These are phyloP conservation scores for Trichoderma erinaceum DNA, from an alignment of 495 filamentous ascomycete species.

Conservation along the genomic window DNA sequence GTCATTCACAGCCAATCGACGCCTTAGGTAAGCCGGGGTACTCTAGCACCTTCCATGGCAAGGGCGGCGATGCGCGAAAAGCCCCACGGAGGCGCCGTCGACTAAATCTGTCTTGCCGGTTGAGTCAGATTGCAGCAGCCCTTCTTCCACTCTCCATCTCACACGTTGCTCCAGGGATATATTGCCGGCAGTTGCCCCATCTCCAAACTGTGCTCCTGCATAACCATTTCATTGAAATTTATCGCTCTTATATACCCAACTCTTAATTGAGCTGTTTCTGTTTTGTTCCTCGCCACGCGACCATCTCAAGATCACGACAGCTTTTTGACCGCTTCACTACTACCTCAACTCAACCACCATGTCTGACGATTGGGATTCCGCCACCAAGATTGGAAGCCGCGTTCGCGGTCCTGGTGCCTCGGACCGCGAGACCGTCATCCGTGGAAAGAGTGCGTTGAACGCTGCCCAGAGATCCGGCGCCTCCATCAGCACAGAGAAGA, in stretches of 20 bases:
- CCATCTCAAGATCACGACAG: conserved; percentile 11
- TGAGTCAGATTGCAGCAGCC: conserved; percentile 13
- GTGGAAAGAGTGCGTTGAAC: conserved; percentile 82
- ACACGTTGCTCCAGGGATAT: neutral
- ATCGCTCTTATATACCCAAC: neutral
- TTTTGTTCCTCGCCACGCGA: conserved; percentile 10
- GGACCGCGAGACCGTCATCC: conserved; percentile 76
- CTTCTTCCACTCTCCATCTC: conserved; percentile 12
- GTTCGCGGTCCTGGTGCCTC: conserved; percentile 54
- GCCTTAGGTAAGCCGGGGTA: neutral
- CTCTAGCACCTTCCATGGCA: conserved; percentile 15
- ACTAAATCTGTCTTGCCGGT: conserved; percentile 15
- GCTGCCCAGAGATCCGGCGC: conserved; percentile 76
- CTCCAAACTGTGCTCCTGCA: neutral
- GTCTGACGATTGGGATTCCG: conserved; percentile 77
- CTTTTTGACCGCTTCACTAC: conserved; percentile 10
- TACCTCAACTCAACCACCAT: conserved; percentile 27
- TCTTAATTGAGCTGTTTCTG: neutral
- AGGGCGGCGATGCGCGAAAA: conserved; percentile 6
- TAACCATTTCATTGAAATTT: neutral
- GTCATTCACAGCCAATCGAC: conserved; percentile 4
- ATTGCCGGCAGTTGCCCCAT: neutral
- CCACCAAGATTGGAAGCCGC: conserved; percentile 91
- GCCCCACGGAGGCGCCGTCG: conserved; percentile 9
- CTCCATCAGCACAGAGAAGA: conserved; percentile 87